Base-by-base conservation (phyloP, 2,329 filamentous ascomycete genomes). In the Nemania bipapillata region DNA sequence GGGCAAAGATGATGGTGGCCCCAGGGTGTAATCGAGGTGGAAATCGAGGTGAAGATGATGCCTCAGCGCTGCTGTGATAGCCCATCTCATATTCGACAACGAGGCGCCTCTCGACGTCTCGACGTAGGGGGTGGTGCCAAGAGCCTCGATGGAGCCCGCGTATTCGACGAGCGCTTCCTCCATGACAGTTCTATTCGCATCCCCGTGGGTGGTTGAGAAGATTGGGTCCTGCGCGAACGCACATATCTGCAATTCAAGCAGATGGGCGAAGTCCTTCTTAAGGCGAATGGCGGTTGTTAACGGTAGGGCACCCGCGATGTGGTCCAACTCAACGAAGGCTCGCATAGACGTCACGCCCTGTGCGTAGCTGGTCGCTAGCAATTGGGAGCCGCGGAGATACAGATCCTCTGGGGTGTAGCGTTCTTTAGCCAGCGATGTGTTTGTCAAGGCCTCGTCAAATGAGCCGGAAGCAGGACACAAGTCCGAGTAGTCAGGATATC, bases 71-170 rank as follows among this genome's bases (percentile, higher is more conserved):
- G 83, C 81, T 1, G 83, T 79, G 45, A 91, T 80, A 17, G 90
- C 87, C 87, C 88, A 92, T 20, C 85, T 80, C 20, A 92, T 86
- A 73, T 92, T 93, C 56, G 77, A 75, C 60, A 84, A 80, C 67
- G 85, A 83, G 6, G 83, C 83, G 9, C 79, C 77, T 22, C 80
- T 74, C 28, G 82, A 82, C 4, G 80, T 76, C 77, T 93, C 91
- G 1, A 92, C 90, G 73, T 93, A 93, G 0, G 90, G 91, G 1
- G 90, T 91, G 57, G 87, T 89, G 2, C 91, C 91, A 22, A 93
- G 74, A 0, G 84, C 90, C 49, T 87, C 87, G 1, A 92, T 84
- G 1, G 77, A 80, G 4, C 76, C 72, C 1, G 63, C 69, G 47
- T 74, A 73, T 26, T 71, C 50, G 45, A 57, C 70, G 26, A 82